These are phyloP conservation scores for Candida qinlingensis DNA, from an alignment of 805 yeast genomes.

Conservation along the genomic window DNA sequence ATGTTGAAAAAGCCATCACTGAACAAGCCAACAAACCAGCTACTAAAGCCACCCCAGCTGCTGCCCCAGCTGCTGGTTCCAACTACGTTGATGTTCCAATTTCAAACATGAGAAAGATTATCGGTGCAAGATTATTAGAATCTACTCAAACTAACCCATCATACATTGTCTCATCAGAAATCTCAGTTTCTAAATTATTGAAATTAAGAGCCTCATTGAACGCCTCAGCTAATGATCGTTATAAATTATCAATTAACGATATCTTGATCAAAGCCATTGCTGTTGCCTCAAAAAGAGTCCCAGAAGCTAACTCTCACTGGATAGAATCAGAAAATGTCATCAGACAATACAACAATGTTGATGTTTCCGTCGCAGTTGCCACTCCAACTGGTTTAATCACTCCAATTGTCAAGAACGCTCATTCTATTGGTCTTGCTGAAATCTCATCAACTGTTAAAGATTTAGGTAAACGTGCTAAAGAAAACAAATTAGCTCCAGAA, in stretches of 20 bases:
- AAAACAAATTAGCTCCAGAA: constrained; percentile 86
- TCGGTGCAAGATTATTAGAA: constrained; percentile 80
- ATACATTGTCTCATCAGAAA: constrained; percentile 82
- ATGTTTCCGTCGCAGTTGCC: constrained; percentile 95
- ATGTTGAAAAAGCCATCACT: constrained; percentile 70
- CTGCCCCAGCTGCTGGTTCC: constrained; percentile 45
- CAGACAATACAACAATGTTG: constrained; percentile 88
- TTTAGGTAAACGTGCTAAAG: constrained; percentile 93
- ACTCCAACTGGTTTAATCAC: constrained; percentile 97
- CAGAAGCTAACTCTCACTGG: constrained; percentile 93
- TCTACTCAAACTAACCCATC: constrained; percentile 88
- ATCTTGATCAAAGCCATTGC: constrained; percentile 92
- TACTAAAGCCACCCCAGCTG: constrained; percentile 37
- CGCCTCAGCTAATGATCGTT: constrained; percentile 76
- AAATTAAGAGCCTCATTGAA: constrained; percentile 90
- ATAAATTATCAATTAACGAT: constrained; percentile 91
- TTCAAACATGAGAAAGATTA: constrained; percentile 88
- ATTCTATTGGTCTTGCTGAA: constrained; percentile 75
- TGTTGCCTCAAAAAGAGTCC: constrained; percentile 82
- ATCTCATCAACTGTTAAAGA: constrained; percentile 86
- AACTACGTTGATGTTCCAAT: constrained; percentile 79
- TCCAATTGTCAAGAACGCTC: constrained; percentile 88
- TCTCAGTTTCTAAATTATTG: constrained; percentile 84
- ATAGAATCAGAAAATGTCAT: constrained; percentile 83
- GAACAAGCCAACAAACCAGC: constrained; percentile 34